These are phyloP conservation scores for Fusarium humuli DNA, from an alignment of 2,329 filamentous ascomycete species.

Conservation along the genomic window DNA sequence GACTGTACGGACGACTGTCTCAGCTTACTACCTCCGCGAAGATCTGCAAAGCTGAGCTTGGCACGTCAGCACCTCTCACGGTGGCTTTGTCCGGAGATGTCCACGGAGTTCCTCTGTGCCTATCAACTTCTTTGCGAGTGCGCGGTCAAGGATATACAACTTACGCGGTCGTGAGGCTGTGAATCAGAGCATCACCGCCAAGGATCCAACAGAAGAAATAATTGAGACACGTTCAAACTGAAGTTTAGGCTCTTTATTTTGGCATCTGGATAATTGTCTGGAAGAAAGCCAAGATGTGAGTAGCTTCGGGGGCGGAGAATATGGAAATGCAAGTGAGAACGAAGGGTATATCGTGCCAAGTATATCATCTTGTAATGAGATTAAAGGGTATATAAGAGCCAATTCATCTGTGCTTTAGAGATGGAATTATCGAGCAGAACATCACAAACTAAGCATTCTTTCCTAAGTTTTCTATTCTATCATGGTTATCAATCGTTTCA, in stretches of 20 bases:
- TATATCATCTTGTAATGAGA: rapidly evolving
- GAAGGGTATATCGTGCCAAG: not conserved
- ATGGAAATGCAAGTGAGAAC: not conserved
- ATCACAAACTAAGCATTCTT: not conserved
- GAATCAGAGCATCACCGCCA: not conserved
- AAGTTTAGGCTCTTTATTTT: rapidly evolving
- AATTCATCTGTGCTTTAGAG: rapidly evolving
- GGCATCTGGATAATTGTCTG: rapidly evolving
- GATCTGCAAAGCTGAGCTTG: constrained; percentile 8
- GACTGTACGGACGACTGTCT: not conserved
- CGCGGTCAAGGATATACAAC: not conserved
- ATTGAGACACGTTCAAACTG: rapidly evolving
- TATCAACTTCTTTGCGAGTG: not conserved
- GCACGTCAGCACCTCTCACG: not conserved
- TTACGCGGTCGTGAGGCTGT: constrained; percentile 7
- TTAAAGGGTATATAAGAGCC: not conserved
- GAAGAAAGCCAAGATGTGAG: not conserved
- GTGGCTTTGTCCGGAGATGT: not conserved
- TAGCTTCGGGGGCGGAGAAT: not conserved
- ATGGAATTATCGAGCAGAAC: not conserved
- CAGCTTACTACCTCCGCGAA: not conserved
- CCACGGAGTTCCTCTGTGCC: not conserved
- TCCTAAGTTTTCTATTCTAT: not conserved
- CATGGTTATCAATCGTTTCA: not conserved
- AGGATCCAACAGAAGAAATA: not conserved